Evolutionary conservation across 257 asterid species (phyloP), one percentile per base, ranked within the genome.

Genomic region (Primulina tabacum): DNA sequence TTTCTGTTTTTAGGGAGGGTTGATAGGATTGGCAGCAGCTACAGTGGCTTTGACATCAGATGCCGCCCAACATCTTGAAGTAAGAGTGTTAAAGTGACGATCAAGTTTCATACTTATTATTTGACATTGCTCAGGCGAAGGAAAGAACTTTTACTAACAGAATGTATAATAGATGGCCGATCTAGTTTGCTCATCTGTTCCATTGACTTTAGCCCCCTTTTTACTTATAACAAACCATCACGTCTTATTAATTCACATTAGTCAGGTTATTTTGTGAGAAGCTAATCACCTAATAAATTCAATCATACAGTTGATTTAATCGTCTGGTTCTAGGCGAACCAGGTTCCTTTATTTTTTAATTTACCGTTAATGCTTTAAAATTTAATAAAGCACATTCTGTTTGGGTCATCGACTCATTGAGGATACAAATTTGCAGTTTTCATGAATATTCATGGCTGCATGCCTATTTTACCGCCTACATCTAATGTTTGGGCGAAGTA

Each of bases 21-120:
- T 93, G 86, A 93, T 93, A 73, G 98, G 98, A 69, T 80, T 93
- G 89, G 98, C 98, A 8, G 98, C 98, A 21, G 98, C 91, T n/a
- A 93, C 98, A 29, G 96, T 93, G 64, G 98, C 94, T 59, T 86
- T 93, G 92, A 86, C 92, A 72, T 79, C 94, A 7, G 95, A 93
- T 78, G 97, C 98, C 72, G 78, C 95, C 6, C 92, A 88, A 33
- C 98, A 93, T 83, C 98, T 93, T 68, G 98, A 92, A 84, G 98
- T 92, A 77, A 81, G 83, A 72, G 58, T 71, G 71, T n/a, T 26
- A 29, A 34, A 35, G 40, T 53, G 65, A 50, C 5, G 57, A 24
- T 24, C 57, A 9, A 28, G 7, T 26, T 38, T 29, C 8, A 26
- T 20, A 60, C 67, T 57, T 62, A 30, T 24, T 28, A 37, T 28